Base-by-base conservation (phyloP, 1,139 yeast genomes). In the Cylindricascospora bacillispora region DNA sequence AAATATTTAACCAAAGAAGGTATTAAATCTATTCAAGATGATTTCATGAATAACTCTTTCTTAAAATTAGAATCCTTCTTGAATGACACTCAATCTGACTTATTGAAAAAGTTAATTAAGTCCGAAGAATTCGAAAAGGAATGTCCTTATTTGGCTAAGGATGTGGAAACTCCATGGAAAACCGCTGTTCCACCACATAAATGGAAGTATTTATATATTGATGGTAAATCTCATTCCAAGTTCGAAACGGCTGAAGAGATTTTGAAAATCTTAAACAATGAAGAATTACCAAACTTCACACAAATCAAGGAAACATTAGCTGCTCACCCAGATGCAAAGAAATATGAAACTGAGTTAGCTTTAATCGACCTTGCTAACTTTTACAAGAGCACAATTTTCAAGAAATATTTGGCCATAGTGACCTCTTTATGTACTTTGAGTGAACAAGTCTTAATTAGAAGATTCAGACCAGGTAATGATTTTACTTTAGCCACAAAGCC, bases 381-480 rank as follows among this genome's bases (percentile, higher is more conserved):
- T 38, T 58, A 82, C 41, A 66, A 68, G 43, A 72, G 85, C 12
- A 45, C 59, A 1, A 62, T 73, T 4, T 86, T 81, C 54, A 66
- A 67, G 29, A 76, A 76, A 51, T 86, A 93, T 80, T 52, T 92
- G 24, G 59, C 62, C 14, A 39, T 60, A 3, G 54, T 86, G 4
- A 79, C 95, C 0, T 67, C 73, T n/a, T 51, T 85, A 34, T 59
- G 66, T 3, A 73, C 80, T 6, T 60, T 73, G 6, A 67, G 76
- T 25, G 82, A 80, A 36, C 81, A 79, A 42, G 59, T 80, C 2
- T 50, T 85, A 24, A 67, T 79, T 2, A 70, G 99, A 49, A 63
- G 97, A 40, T 92, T 92, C 59, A 70, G 98, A 44, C 98, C 95
- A 0, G 98, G 97, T 1, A 74, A 73, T 23, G 99, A 92, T 54